Conservation (phyloP, 169 alveolate genomes). For the Plasmodium falciparum region DNA sequence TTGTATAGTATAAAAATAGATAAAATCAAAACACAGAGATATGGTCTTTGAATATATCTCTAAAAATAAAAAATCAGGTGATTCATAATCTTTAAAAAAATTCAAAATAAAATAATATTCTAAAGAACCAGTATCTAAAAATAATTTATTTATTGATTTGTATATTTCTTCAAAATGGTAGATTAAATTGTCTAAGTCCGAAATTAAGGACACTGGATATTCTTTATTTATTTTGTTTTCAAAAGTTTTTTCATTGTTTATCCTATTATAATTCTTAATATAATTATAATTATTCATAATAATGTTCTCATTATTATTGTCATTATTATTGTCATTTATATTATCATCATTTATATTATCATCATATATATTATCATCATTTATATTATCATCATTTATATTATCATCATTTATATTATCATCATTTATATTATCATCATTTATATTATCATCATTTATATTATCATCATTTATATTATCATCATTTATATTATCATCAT, state of each 20-base stretch:
- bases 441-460: too few species aligned
- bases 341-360: too few species aligned
- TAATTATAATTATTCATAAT: too few species aligned
- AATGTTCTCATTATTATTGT: neutral
- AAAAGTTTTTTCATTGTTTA: too few species aligned
- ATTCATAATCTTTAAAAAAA: constrained; percentile 76
- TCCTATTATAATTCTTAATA: too few species aligned
- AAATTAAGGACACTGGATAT: too few species aligned
- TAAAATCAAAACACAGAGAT: constrained; percentile 34
- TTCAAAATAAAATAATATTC: constrained; percentile 77
- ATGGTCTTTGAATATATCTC: constrained; percentile 55
- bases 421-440: too few species aligned
- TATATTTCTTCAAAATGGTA: constrained; percentile 77
- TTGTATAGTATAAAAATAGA: constrained; percentile 16
- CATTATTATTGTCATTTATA: neutral
- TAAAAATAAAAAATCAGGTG: constrained; percentile 41
- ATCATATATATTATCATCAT: too few species aligned
- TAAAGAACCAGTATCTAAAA: constrained; percentile 81
- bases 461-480: too few species aligned
- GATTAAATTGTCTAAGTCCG: constrained; percentile 10
- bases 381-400: too few species aligned
- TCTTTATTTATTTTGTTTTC: too few species aligned
- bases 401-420: too few species aligned
- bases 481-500: neutral
- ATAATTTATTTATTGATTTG: constrained; percentile 80